Evolutionary conservation across 768 basidiomycete species (phyloP).

Genomic region (Grammothele lineata): DNA sequence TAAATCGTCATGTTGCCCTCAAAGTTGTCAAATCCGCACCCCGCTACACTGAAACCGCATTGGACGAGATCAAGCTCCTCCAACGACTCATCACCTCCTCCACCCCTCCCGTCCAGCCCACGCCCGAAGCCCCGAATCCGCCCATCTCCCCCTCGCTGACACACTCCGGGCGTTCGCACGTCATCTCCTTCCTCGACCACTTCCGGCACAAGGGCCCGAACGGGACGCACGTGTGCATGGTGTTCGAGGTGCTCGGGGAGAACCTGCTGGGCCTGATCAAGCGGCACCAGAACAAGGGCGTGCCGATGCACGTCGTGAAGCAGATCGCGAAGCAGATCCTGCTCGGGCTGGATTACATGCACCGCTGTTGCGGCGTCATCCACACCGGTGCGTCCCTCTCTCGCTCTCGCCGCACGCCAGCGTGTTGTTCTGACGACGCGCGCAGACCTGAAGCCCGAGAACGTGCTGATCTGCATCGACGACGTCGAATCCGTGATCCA

Average conservation of each 20-base stretch:
- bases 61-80: slow-evolving; percentile 98
- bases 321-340: slow-evolving; percentile 98
- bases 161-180: slow-evolving; percentile 88
- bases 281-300: slow-evolving; percentile 96
- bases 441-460: slow-evolving; percentile 93
- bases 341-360: slow-evolving; percentile 96
- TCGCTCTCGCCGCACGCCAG: not conserved
- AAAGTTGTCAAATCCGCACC: slow-evolving; percentile 98
- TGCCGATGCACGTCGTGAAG: slow-evolving; percentile 86
- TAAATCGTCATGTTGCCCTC: slow-evolving; percentile 95
- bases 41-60: slow-evolving; percentile 94
- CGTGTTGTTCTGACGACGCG: too few relatives aligned
- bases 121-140: slow-evolving; percentile 47
- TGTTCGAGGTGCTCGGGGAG: slow-evolving; percentile 97
- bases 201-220: slow-evolving; percentile 96
- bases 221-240: slow-evolving; percentile 98
- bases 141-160: slow-evolving; percentile 55
- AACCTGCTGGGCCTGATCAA: slow-evolving; percentile 96
- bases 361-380: slow-evolving; percentile 94
- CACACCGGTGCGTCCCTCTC: slow-evolving; percentile 64
- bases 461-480: slow-evolving; percentile 95
- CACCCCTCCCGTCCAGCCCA: slow-evolving; percentile 47
- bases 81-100: slow-evolving; percentile 90
- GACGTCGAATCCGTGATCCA: slow-evolving; percentile 93
- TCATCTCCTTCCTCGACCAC: slow-evolving; percentile 96